Evolutionary conservation across 306 rosid genomes (phyloP).

Genomic region (Erythrophleum fordii): DNA sequence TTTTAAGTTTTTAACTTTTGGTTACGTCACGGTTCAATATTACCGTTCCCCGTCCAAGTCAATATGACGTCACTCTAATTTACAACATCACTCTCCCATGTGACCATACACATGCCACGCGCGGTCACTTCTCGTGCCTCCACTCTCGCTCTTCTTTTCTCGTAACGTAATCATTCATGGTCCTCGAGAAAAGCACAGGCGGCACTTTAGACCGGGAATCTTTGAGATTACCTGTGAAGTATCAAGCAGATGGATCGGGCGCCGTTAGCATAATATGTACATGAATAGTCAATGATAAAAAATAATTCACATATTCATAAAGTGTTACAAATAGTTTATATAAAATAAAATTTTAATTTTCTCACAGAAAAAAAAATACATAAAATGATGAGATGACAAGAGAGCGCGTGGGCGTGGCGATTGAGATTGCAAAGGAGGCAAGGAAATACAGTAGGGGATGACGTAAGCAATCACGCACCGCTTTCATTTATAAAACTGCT

Average conservation of each 20-base stretch:
- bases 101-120: slow-evolving; percentile 45
- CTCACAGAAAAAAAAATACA: too few relatives aligned
- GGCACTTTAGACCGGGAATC: too few relatives aligned
- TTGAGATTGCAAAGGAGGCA: neutral
- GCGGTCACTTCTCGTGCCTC: neutral
- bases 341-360: too few relatives aligned
- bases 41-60: slow-evolving; percentile 66
- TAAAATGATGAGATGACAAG: neutral
- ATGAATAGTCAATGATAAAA: too few relatives aligned
- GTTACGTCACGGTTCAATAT: slow-evolving; percentile 66
- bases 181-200: neutral
- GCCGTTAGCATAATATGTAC: too few relatives aligned
- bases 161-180: neutral
- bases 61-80: slow-evolving; percentile 52
- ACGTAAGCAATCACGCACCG: slow-evolving; percentile 55
- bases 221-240: too few relatives aligned
- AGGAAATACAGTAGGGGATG: slow-evolving; percentile 47
- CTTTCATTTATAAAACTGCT: slow-evolving; percentile 38
- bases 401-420: neutral
- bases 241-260: too few relatives aligned
- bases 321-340: too few relatives aligned
- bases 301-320: too few relatives aligned
- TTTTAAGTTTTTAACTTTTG: slow-evolving; percentile 42
- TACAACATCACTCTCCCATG: slow-evolving; percentile 53
- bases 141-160: neutral